Conservation (phyloP, 208 protist genomes). For the Wallacemonas rigidus region DNA sequence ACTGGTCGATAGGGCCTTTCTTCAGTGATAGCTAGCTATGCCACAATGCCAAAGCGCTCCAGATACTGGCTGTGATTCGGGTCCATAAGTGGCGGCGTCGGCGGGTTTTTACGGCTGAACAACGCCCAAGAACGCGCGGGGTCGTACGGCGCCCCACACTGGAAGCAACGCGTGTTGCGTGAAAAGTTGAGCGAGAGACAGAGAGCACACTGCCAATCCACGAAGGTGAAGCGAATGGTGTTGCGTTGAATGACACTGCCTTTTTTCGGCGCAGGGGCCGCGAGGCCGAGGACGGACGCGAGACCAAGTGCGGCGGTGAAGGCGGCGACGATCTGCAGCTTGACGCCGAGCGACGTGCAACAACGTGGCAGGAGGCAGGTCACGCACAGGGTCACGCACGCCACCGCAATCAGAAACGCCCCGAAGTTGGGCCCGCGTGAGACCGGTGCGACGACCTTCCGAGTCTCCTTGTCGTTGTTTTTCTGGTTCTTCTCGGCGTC, state of each 20-base stretch:
- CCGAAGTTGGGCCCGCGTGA: constrained; percentile 27
- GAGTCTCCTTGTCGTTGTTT: background rate
- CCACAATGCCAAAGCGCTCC: constrained; percentile 31
- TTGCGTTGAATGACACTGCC: constrained; percentile 62
- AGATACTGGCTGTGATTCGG: constrained; percentile 62
- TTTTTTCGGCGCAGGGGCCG: constrained; percentile 22
- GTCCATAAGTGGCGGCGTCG: constrained; percentile 59
- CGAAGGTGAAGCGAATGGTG: constrained; percentile 55
- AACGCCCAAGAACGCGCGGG: constrained; percentile 40
- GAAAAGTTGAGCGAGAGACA: constrained; percentile 79
- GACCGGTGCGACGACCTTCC: constrained; percentile 2
- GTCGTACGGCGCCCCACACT: constrained; percentile 69
- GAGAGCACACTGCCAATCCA: constrained; percentile 73
- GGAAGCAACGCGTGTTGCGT: constrained; percentile 65
- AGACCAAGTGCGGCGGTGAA: constrained; percentile 23
- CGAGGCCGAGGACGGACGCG: constrained; percentile 45
- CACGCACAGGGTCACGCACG: constrained; percentile 18
- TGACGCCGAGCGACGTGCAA: background rate
- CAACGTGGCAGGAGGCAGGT: constrained; percentile 23
- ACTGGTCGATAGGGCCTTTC: too few relatives aligned
- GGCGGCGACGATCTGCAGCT: constrained; percentile 31
- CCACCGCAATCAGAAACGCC: constrained; percentile 26
- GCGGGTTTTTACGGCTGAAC: constrained; percentile 46
- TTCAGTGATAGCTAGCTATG: background rate
- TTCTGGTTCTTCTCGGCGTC: background rate